phyloP scores from a whole-genome alignment of 2,329 filamentous ascomycete species.

The Neopestalotiopsis clavispora region DNA sequence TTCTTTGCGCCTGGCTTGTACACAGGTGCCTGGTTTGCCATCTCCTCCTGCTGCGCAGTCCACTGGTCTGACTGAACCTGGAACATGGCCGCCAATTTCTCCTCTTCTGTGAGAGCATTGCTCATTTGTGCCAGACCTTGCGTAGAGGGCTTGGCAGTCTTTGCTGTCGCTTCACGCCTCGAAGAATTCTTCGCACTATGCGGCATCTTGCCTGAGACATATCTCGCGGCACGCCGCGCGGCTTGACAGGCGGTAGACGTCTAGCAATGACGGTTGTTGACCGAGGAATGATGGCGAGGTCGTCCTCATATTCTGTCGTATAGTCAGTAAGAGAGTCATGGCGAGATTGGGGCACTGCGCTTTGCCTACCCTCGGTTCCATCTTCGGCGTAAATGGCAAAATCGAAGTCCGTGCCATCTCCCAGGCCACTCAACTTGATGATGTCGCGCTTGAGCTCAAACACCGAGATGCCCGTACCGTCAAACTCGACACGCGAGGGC shows the following conservation, averaged over 20 bases:
- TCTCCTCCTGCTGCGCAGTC: constrained; percentile 90
- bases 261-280: constrained; percentile 93
- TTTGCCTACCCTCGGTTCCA: constrained; percentile 80
- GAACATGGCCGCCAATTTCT: constrained; percentile 92
- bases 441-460: constrained; percentile 99
- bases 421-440: constrained; percentile 89
- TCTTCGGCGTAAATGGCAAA: constrained; percentile 93
- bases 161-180: constrained; percentile 66
- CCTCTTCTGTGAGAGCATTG: constrained; percentile 86
- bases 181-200: constrained; percentile 82
- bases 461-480: constrained; percentile 96
- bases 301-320: constrained; percentile 86
- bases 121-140: constrained; percentile 70
- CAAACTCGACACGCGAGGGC: constrained; percentile 91
- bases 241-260: constrained; percentile 81
- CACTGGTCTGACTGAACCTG: constrained; percentile 89
- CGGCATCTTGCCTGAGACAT: constrained; percentile 96
- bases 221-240: constrained; percentile 89
- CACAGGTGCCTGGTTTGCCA: constrained; percentile 76
- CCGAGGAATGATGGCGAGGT: constrained; percentile 94
- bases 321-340: constrained; percentile 23
- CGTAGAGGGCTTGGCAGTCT: constrained; percentile 62
- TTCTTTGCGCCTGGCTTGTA: constrained; percentile 68
- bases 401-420: constrained; percentile 96
- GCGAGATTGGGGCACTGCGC: background rate